Evolutionary conservation across 1,284 basidiomycete species (phyloP), one percentile per base, ranked within the genome.

Genomic region (Paramarasmius palmivorus): DNA sequence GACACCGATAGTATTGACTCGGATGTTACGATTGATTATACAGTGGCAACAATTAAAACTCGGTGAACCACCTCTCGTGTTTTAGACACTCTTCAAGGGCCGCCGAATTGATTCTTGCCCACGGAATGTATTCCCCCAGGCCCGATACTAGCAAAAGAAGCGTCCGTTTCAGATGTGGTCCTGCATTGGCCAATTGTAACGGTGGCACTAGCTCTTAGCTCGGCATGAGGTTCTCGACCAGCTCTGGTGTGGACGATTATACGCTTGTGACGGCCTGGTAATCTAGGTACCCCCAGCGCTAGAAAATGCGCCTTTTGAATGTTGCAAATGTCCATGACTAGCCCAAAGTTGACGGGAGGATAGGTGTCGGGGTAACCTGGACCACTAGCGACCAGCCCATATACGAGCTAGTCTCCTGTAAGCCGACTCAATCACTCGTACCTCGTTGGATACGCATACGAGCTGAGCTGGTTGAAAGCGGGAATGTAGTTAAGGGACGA

Each of bases 141-240:
- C 49, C 54, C 54, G 52, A 42, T 22, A 52, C 37, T 41, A 29
- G 51, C 54, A 4, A 51, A 9, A 4, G 54, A 49, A 38, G 54
- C 49, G 48, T 34, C 35, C 4, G 49, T 52, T 36, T 55, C 14
- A 20, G 14, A 6, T 17, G 19, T 35, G 49, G 20, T 3, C 37
- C 42, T 14, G 37, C 26, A 39, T 34, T 26, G 22, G 46, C 49
- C 4, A 12, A 36, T 9, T 48, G 53, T n/a, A 55, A 22, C 37
- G 42, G 44, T 4, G 20, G 9, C 9, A 39, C 40, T 8, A 56
- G 35, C 45, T 56, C 50, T 1, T 9, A 51, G 35, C 36, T 55
- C 53, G 8, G 53, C 49, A 35, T 36, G 47, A 35, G 50, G 22
- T 7, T 45, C 29, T 10, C 48, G n/a, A 9, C 49, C 19, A 19